phyloP scores from a whole-genome alignment of 2,329 filamentous ascomycete genomes.

The Trichoderma semiorbis region DNA sequence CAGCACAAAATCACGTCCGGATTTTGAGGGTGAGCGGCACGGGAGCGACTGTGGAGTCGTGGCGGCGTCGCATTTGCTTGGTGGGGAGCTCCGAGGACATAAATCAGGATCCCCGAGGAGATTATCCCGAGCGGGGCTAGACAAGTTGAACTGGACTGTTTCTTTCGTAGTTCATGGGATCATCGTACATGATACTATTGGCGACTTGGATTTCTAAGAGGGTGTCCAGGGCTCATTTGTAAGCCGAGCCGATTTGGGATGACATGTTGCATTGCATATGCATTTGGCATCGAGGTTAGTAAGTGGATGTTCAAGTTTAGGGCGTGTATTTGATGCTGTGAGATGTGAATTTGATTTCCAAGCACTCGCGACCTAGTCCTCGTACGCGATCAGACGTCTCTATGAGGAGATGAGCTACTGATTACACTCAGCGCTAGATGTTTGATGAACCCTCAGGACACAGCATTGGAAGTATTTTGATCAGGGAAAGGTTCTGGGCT shows the following conservation, averaged over 20 bases:
- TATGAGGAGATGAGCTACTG: not conserved
- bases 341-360: not conserved
- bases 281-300: not conserved
- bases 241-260: not conserved
- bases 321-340: not conserved
- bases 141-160: not conserved
- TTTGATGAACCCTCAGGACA: not conserved
- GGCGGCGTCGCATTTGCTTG: not conserved
- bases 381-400: not conserved
- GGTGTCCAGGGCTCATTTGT: not conserved
- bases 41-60: not conserved
- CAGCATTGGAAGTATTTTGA: not conserved
- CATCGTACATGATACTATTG: not conserved
- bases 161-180: not conserved
- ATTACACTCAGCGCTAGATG: not conserved
- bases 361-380: not conserved
- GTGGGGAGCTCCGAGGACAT: not conserved
- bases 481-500: not conserved
- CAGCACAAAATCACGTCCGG: not conserved
- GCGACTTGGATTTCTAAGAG: not conserved
- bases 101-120: not conserved
- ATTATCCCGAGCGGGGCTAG: not conserved
- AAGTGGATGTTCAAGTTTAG: not conserved
- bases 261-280: not conserved
- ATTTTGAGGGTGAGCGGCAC: not conserved